A percentile compares a stretch with the other conserved stretches of the same genome.
phyloP scores from a whole-genome alignment of 352 stramenopile genomes.

The Pythium sukuiense region DNA sequence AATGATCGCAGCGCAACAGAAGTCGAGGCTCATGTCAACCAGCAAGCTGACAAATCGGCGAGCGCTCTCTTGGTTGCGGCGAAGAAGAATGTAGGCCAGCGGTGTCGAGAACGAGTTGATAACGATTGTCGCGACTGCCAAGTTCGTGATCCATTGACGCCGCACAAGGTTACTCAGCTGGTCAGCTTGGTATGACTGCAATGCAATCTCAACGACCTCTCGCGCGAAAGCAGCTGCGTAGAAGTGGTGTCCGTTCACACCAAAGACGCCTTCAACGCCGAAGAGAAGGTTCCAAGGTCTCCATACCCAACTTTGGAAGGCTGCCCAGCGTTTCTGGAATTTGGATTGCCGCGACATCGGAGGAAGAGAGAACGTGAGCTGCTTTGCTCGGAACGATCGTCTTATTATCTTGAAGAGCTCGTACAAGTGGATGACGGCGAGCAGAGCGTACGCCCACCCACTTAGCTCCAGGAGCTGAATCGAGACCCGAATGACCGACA shows the following conservation, averaged over 20 bases:
- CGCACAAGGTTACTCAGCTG: slow-evolving; percentile 13
- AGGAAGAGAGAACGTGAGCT: neutral
- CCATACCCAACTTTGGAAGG: neutral
- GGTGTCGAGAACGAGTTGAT: slow-evolving; percentile 23
- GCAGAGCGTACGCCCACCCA: slow-evolving; percentile 10
- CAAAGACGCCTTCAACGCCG: slow-evolving; percentile 15
- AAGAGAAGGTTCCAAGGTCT: slow-evolving; percentile 11
- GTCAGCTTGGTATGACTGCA: slow-evolving; percentile 21
- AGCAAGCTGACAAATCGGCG: slow-evolving; percentile 16
- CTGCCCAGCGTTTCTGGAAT: neutral
- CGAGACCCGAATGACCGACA: slow-evolving; percentile 9
- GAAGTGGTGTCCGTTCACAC: slow-evolving; percentile 19
- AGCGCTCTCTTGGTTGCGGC: slow-evolving; percentile 8
- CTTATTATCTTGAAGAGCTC: slow-evolving; percentile 3
- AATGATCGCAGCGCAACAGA: slow-evolving; percentile 19
- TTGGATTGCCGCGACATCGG: neutral
- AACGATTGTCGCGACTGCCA: slow-evolving; percentile 12
- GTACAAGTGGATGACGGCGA: slow-evolving; percentile 8
- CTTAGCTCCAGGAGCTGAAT: slow-evolving; percentile 2
- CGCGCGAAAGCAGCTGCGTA: slow-evolving; percentile 11
- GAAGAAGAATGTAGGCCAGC: slow-evolving; percentile 8
- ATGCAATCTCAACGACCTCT: slow-evolving; percentile 16
- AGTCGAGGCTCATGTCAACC: slow-evolving; percentile 22
- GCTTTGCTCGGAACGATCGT: slow-evolving; percentile 1
- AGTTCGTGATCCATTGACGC: slow-evolving; percentile 15